Conservation (phyloP, 306 rosid species). For the Malus asiatica region DNA sequence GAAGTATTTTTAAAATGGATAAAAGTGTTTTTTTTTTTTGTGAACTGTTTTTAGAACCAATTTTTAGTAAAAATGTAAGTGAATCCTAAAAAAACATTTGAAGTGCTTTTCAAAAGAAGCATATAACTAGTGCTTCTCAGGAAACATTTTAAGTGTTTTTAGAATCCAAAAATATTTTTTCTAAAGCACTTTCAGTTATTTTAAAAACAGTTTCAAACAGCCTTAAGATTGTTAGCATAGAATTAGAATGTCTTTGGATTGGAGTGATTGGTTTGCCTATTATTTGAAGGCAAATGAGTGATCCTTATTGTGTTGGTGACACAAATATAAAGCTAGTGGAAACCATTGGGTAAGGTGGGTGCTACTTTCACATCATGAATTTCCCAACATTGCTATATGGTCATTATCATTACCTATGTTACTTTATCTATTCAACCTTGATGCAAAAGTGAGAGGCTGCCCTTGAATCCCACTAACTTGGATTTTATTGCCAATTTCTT, state of each 20-base stretch:
- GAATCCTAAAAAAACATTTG: too few species aligned
- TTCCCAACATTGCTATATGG: not conserved
- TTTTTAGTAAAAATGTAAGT: too few species aligned
- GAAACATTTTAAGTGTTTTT: too few species aligned
- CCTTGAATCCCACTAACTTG: constrained; percentile 2
- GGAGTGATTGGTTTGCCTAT: not conserved
- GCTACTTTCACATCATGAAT: constrained; percentile 18
- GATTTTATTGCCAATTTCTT: not conserved
- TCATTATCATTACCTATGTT: constrained; percentile 9
- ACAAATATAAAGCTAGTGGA: constrained; percentile 3
- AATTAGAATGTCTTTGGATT: not conserved
- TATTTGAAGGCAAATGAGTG: constrained; percentile 7
- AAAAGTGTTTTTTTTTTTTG: too few species aligned
- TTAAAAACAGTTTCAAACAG: too few species aligned
- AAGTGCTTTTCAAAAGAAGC: too few species aligned
- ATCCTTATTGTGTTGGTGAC: constrained; percentile 2
- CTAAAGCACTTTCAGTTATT: too few species aligned
- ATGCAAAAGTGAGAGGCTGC: not conserved
- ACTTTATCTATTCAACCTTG: constrained; percentile 1
- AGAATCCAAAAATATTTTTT: too few species aligned
- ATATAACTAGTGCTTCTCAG: too few species aligned
- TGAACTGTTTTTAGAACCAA: too few species aligned
- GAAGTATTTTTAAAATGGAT: too few species aligned
- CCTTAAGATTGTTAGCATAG: not conserved
- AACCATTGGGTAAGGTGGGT: constrained; percentile 10